phyloP scores from a whole-genome alignment of 192 early-diverging fungal species.

The Thamnidium elegans region DNA sequence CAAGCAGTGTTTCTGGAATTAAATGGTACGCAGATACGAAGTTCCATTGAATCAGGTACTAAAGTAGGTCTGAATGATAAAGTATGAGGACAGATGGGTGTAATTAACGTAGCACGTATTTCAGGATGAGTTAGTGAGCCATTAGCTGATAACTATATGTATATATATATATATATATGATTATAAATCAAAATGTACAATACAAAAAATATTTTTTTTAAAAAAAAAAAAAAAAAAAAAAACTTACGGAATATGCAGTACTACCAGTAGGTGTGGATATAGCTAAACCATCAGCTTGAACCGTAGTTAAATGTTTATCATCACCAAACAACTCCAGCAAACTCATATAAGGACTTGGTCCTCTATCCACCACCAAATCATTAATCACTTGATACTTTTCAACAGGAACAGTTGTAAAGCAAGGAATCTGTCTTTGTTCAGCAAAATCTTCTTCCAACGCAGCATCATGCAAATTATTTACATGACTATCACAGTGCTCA shows the following conservation, averaged over 20 bases:
- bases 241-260: conserved; percentile 72
- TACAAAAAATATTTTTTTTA: background rate
- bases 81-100: conserved; percentile 90
- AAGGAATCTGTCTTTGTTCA: conserved; percentile 41
- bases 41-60: conserved; percentile 82
- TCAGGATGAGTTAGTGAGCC: conserved; percentile 95
- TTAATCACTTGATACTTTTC: conserved; percentile 90
- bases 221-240: background rate
- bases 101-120: conserved; percentile 83
- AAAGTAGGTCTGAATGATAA: conserved; percentile 94
- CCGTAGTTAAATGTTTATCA: conserved; percentile 86
- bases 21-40: conserved; percentile 78
- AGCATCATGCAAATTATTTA: conserved; percentile 27
- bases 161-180: background rate
- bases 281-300: conserved; percentile 93
- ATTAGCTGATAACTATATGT: conserved; percentile 71
- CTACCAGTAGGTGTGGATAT: conserved; percentile 93
- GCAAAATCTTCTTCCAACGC: background rate
- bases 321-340: conserved; percentile 82
- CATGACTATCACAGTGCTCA: conserved; percentile 4
- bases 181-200: conserved; percentile 16
- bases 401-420: conserved; percentile 53
- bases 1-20: conserved; percentile 83
- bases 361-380: conserved; percentile 91
- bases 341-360: conserved; percentile 86